A percentile compares a stretch with the other conserved stretches of the same genome.
Evolutionary conservation across 768 basidiomycete species (phyloP).

Genomic region (Mycena filopes): DNA sequence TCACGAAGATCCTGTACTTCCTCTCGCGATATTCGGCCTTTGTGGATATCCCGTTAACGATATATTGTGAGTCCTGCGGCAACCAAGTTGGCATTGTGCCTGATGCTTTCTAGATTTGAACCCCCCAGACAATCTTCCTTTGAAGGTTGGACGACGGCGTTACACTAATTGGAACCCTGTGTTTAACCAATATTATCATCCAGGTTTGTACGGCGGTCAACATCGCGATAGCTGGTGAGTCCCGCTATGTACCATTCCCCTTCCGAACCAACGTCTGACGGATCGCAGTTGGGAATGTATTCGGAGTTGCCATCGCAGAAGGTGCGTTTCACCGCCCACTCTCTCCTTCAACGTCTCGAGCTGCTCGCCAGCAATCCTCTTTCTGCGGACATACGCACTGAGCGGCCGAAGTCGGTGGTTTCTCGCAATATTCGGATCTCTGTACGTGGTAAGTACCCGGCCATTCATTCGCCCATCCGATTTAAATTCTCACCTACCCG

Average conservation of each 20-base stretch:
- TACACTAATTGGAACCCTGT: neutral
- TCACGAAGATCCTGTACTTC: constrained; percentile 8
- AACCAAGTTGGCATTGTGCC: too few species aligned
- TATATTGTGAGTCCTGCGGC: constrained; percentile 5
- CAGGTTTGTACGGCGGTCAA: constrained; percentile 15
- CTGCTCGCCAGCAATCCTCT: constrained; percentile 13
- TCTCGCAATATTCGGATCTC: neutral
- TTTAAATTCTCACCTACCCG: too few species aligned
- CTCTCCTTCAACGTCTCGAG: neutral
- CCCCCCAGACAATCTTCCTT: neutral
- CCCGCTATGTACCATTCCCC: neutral
- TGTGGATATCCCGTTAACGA: constrained; percentile 10
- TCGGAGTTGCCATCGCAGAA: constrained; percentile 26
- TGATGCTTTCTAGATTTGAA: neutral
- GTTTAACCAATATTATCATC: neutral
- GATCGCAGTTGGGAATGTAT: constrained; percentile 1
- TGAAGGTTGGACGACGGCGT: neutral
- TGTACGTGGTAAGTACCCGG: constrained; percentile 1
- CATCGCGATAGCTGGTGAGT: neutral
- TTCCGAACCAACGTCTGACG: neutral
- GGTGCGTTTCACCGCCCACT: neutral
- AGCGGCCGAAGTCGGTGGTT: constrained; percentile 8
- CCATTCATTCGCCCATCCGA: too few species aligned
- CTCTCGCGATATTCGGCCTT: constrained; percentile 4
- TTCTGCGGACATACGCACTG: constrained; percentile 24